phyloP scores from a whole-genome alignment of 345 rosid genomes.

The Microcos paniculata region DNA sequence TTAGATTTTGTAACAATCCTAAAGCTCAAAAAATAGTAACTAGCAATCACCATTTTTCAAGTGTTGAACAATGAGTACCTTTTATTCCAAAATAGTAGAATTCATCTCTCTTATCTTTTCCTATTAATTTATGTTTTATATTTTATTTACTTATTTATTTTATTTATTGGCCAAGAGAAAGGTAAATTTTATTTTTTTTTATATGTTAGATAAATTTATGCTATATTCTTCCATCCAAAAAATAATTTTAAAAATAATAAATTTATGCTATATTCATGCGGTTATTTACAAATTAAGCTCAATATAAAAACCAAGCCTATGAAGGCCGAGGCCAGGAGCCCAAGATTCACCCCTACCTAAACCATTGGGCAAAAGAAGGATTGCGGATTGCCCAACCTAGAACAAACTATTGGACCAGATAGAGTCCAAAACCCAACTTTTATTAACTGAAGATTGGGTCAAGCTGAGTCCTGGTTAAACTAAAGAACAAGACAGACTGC shows the following conservation, averaged over 20 bases:
- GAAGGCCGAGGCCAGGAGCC: background rate
- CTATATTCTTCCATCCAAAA: too few species aligned
- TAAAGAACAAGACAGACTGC: background rate
- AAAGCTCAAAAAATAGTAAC: background rate
- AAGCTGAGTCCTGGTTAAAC: background rate
- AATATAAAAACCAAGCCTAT: background rate
- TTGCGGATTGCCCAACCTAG: background rate
- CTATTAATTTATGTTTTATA: background rate
- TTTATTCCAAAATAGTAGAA: background rate
- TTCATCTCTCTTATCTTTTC: background rate
- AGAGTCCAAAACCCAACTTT: conserved; percentile 1
- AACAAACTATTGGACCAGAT: background rate
- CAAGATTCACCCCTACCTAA: background rate
- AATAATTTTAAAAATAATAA: too few species aligned
- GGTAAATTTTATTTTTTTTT: background rate
- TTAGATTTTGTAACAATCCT: background rate
- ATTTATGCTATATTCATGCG: too few species aligned
- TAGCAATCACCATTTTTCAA: background rate
- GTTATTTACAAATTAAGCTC: too few species aligned
- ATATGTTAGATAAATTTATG: background rate
- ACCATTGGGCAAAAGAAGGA: background rate
- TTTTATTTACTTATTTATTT: background rate
- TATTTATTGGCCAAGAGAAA: background rate
- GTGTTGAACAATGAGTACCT: background rate
- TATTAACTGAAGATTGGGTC: conserved; percentile 1